Base-by-base conservation (phyloP, 768 basidiomycete species). In the Leccinum subgranulosum region DNA sequence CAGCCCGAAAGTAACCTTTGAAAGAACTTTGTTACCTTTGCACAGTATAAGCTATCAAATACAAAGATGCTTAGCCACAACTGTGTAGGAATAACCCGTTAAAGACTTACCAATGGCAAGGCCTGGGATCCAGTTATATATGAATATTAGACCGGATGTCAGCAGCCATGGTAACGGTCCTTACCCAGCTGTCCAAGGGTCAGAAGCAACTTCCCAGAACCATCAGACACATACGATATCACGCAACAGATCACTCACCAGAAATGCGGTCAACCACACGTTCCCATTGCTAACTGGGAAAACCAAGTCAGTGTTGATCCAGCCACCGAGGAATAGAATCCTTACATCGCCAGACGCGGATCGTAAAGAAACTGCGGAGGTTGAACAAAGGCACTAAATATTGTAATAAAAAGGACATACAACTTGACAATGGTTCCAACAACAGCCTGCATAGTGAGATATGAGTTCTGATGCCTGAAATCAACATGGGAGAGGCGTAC, bases 261-360 rank as follows among this genome's bases (percentile, higher is more conserved):
- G 76, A 21, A 67, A 43, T 0, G 69, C 73, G 6, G 82, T 81
- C 19, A 84, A 66, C 45, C 64, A 67, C 10, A 78, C 56, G 58
- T 85, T 85, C 48, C 75, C 73, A 41, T 81, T 73, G 71, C 84
- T 85, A 64, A 86, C 84, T 86, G 58, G 27, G 54, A 53, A 51
- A 43, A 17, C 23, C 27, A 31, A 19, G 53, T 56, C 23, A 55
- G 19, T 28, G 1, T 29, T 34, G 15, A 19, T 43, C 34, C 28
- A 11, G 28, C 43, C 23, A 46, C 8, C 4, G n/a, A 49, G 25
- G 6, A 57, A 14, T 66, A 45, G 25, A 73, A 60, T 53, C 10
- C 69, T 57, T 69, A 85, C 84, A 86, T 69, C 83, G 72, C 83
- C 83, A 86, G 11, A 86, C 84, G 12, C 84, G 80, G 70, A 84